These are phyloP conservation scores for Gynostemma pentaphyllum DNA, from an alignment of 306 rosid genomes.

Conservation along the genomic window DNA sequence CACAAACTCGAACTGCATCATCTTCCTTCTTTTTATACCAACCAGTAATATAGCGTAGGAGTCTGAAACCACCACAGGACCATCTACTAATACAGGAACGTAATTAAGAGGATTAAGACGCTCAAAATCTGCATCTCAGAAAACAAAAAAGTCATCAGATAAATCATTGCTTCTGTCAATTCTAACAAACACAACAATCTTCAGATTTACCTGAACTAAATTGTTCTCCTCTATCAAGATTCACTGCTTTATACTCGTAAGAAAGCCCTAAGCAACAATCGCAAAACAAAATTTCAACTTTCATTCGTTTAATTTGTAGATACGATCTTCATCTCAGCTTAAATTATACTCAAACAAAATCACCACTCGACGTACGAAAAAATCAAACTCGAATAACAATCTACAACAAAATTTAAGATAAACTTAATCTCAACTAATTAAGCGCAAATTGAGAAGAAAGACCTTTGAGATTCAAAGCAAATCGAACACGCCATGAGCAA, in stretches of 20 bases:
- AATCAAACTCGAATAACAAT: neutral
- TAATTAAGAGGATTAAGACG: constrained; percentile 31
- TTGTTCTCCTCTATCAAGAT: constrained; percentile 26
- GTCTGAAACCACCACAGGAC: constrained; percentile 28
- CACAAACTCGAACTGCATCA: neutral
- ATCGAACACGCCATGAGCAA: constrained; percentile 43
- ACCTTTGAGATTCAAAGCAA: constrained; percentile 42
- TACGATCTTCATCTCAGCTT: neutral
- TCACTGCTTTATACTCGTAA: constrained; percentile 32
- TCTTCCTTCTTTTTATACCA: constrained; percentile 9
- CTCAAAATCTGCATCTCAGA: constrained; percentile 32
- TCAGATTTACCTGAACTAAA: constrained; percentile 29
- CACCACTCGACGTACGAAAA: neutral
- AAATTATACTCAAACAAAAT: constrained; percentile 2
- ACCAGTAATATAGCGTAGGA: constrained; percentile 42
- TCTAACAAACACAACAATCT: constrained; percentile 8
- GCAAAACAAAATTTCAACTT: neutral
- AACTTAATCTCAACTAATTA: neutral
- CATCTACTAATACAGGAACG: constrained; percentile 43
- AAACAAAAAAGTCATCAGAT: neutral
- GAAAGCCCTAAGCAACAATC: constrained; percentile 22
- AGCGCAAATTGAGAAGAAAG: no score
- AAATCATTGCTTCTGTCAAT: neutral
- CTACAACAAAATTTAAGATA: neutral
- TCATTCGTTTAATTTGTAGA: neutral